Evolutionary conservation across 768 basidiomycete genomes (phyloP).

Genomic region (Termitomyces sp.): DNA sequence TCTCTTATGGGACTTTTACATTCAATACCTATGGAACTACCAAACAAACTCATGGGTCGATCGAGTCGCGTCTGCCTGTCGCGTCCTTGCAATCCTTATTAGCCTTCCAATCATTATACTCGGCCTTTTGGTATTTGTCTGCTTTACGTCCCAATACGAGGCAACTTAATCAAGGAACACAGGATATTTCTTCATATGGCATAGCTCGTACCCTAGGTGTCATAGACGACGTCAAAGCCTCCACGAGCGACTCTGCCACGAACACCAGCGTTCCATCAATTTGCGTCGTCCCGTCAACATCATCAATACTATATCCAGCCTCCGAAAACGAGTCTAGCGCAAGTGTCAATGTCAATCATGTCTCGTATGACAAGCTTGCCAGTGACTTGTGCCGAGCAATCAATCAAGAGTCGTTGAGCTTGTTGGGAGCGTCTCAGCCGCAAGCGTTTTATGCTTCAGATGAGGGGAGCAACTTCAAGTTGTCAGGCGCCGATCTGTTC

Average conservation of each 20-base stretch:
- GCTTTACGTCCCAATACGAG: not conserved
- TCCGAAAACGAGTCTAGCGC: slow-evolving; percentile 16
- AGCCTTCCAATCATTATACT: slow-evolving; percentile 57
- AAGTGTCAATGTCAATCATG: not conserved
- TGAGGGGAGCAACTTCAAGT: slow-evolving; percentile 37
- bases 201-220: slow-evolving; percentile 80
- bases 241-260: slow-evolving; percentile 55
- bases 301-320: slow-evolving; percentile 20
- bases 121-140: slow-evolving; percentile 43
- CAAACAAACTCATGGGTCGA: slow-evolving; percentile 62
- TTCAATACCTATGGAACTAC: slow-evolving; percentile 61
- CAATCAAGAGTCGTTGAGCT: not conserved
- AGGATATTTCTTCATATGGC: slow-evolving; percentile 80
- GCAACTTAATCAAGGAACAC: slow-evolving; percentile 9
- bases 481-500: slow-evolving; percentile 69
- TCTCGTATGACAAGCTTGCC: slow-evolving; percentile 6
- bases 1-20: slow-evolving; percentile 53
- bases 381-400: not conserved
- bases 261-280: slow-evolving; percentile 29
- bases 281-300: slow-evolving; percentile 21
- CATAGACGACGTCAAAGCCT: slow-evolving; percentile 68
- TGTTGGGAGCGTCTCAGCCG: slow-evolving; percentile 24
- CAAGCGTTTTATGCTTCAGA: slow-evolving; percentile 49
- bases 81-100: slow-evolving; percentile 59
- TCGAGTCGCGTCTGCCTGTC: slow-evolving; percentile 54